Evolutionary conservation across 2,329 filamentous ascomycete genomes (phyloP).

Genomic region (Monosporascus sp.): DNA sequence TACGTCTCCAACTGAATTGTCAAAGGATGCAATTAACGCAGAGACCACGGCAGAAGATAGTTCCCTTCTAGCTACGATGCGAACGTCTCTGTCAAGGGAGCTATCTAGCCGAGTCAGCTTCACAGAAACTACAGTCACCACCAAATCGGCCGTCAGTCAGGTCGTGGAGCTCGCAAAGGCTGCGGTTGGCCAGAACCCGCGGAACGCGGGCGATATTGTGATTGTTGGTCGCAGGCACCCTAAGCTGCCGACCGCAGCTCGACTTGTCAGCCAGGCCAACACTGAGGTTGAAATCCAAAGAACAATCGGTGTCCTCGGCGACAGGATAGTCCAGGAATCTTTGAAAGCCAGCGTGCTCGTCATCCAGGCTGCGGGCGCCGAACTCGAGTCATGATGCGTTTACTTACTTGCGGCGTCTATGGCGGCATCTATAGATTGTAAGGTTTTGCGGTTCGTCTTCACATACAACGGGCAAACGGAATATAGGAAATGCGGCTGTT

Average conservation of each 20-base stretch:
- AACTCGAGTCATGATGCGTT: constrained; percentile 9
- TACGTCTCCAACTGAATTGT: constrained; percentile 4
- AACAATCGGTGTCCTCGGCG: constrained; percentile 56
- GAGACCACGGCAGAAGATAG: constrained; percentile 30
- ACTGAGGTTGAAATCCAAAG: constrained; percentile 37
- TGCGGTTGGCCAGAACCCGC: constrained; percentile 55
- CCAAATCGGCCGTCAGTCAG: constrained; percentile 35
- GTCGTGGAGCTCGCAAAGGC: constrained; percentile 49
- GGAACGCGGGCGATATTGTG: constrained; percentile 67
- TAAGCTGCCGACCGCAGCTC: constrained; percentile 16
- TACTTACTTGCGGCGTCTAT: too few species aligned
- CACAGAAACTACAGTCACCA: constrained; percentile 38
- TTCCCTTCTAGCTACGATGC: constrained; percentile 29
- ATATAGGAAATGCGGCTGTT: too few species aligned
- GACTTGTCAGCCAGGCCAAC: constrained; percentile 14
- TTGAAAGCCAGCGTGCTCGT: constrained; percentile 66
- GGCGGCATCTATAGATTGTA: too few species aligned
- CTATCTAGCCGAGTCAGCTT: constrained; percentile 41
- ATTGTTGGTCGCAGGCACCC: constrained; percentile 56
- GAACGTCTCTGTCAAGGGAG: constrained; percentile 27
- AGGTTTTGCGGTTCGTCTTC: too few species aligned
- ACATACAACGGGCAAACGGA: too few species aligned
- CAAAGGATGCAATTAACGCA: constrained; percentile 20
- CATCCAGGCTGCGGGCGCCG: constrained; percentile 51
- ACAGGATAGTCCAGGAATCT: constrained; percentile 52